Evolutionary conservation across 192 early-diverging fungal genomes (phyloP).

Genomic region (Podila clonocystis): DNA sequence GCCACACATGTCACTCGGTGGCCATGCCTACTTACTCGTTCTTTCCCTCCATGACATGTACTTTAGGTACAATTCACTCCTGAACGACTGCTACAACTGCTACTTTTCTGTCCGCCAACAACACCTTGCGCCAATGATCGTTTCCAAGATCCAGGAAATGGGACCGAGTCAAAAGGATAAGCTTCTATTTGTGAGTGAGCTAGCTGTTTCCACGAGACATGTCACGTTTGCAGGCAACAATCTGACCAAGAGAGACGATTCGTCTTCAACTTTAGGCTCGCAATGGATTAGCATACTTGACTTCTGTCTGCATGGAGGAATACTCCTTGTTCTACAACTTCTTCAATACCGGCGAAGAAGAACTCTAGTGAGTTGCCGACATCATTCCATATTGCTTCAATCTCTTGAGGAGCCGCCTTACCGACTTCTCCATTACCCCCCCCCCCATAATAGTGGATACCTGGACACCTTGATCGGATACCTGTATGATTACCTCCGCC

Average conservation of each 20-base stretch:
- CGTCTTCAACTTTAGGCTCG: conserved; percentile 57
- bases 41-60: not conserved
- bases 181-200: conserved; percentile 63
- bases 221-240: too few relatives aligned
- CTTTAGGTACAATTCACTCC: conserved; percentile 69
- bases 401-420: not conserved
- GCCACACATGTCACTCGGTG: not conserved
- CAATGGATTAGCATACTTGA: conserved; percentile 87
- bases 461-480: conserved; percentile 78
- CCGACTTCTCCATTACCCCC: not conserved
- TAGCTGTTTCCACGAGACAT: too few relatives aligned
- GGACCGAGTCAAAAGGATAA: conserved; percentile 60
- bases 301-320: conserved; percentile 87
- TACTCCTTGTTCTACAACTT: conserved; percentile 81
- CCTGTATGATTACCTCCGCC: conserved; percentile 88
- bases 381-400: not conserved
- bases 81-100: conserved; percentile 78
- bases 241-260: not conserved
- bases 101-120: conserved; percentile 81
- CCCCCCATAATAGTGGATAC: conserved; percentile 62
- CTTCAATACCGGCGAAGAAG: conserved; percentile 79
- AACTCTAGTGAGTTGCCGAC: conserved; percentile 70
- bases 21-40: not conserved
- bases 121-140: conserved; percentile 73
- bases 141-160: conserved; percentile 68